Evolutionary conservation across 1,139 yeast genomes (phyloP), one percentile per base, ranked within the genome.

Genomic region (Protomyces gravidus): DNA sequence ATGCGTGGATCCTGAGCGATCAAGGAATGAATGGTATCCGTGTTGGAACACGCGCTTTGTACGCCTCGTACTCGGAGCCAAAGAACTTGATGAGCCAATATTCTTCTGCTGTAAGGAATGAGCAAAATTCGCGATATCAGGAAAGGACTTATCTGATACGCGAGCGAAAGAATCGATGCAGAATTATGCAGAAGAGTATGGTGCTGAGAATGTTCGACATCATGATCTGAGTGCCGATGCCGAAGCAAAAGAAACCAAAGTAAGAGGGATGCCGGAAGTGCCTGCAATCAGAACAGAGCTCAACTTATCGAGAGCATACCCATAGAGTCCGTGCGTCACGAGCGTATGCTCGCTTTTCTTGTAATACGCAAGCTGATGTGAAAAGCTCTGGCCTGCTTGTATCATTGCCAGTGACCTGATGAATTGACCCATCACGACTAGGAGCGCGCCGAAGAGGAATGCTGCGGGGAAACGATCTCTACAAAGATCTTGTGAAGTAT

Each of bases 211-310:
- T 83, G 71, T 89, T 92, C 52, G 82, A 74, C 62, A 90, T 72
- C 64, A 85, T 68, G 56, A 90, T 45, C 70, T 92, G 95, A 1
- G 89, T 77, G 0, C 97, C 97, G 2, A 90, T 67, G 27, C 94
- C 92, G 97, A 97, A 94, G 81, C 89, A 84, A 69, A 84, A 90
- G 70, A 86, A 92, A 0, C 97, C 98, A 61, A 83, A 80, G 72
- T 92, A 92, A 55, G 95, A 85, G 9, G 98, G 98, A 70, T 92
- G 98, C 62, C 98, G 78, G 7, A 55, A 48, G 40, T 50, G 50
- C 7, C 57, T 50, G 19, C 7, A 33, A 17, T 15, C 15, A 26
- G 39, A 17, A 17, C 7, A n/a, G n/a, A 21, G 30, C 27, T 17
- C 17, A 19, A 17, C 15, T 23, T 5, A n/a, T 9, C 19, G 23